These are phyloP conservation scores for Suillus bovinus DNA, from an alignment of 768 basidiomycete species.

Conservation along the genomic window DNA sequence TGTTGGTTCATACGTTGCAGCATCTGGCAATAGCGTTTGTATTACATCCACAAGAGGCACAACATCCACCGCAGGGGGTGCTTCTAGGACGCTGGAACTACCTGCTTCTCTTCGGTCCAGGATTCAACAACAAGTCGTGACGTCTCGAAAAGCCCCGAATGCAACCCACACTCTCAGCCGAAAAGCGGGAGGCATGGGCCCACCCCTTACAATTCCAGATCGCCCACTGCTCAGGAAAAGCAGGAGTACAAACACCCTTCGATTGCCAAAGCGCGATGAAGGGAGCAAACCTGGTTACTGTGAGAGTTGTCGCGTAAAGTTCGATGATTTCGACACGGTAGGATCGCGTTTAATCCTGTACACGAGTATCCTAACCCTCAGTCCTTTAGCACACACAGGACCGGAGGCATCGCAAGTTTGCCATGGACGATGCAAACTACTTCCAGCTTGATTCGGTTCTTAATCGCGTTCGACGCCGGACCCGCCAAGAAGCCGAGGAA, in stretches of 20 bases:
- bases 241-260: constrained; percentile 77
- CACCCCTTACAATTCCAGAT: constrained; percentile 60
- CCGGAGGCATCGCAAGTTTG: constrained; percentile 81
- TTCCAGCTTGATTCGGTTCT: constrained; percentile 75
- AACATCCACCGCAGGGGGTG: constrained; percentile 59
- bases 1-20: constrained; percentile 69
- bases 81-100: constrained; percentile 48
- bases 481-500: constrained; percentile 27
- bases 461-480: constrained; percentile 53
- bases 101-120: constrained; percentile 55
- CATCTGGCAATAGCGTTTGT: constrained; percentile 92
- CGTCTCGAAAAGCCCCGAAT: constrained; percentile 51
- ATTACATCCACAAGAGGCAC: constrained; percentile 92
- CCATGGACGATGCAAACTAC: constrained; percentile 76
- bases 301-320: constrained; percentile 92
- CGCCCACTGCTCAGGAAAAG: constrained; percentile 65
- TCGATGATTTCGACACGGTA: constrained; percentile 83
- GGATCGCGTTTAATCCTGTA: constrained; percentile 27
- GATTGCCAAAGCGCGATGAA: constrained; percentile 79
- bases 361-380: constrained; percentile 7
- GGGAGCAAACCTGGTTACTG: constrained; percentile 94
- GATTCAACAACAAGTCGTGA: constrained; percentile 65
- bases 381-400: constrained; percentile 64
- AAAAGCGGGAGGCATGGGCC: constrained; percentile 57
- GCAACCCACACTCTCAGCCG: constrained; percentile 8